phyloP scores from a whole-genome alignment of 139 green algal genomes.

The Chlamydomonas applanata region DNA sequence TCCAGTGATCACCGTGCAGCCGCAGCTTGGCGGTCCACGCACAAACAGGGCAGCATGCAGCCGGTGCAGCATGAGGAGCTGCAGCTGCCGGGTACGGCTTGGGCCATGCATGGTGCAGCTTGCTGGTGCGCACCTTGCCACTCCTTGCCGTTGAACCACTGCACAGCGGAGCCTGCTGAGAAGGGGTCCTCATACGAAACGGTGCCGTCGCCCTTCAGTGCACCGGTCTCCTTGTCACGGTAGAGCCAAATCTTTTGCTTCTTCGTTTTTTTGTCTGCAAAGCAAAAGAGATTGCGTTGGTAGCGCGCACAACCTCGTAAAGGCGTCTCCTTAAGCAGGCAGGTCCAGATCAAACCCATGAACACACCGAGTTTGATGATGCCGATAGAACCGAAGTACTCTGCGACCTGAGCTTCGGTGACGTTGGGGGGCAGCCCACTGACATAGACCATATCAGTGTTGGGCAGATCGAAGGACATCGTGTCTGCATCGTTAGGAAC shows the following conservation, averaged over 20 bases:
- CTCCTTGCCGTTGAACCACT: slow-evolving; percentile 88
- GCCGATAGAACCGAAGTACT: slow-evolving; percentile 81
- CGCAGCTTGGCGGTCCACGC: too few relatives aligned
- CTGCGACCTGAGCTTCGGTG: slow-evolving; percentile 65
- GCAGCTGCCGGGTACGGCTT: too few relatives aligned
- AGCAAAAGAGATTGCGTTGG: too few relatives aligned
- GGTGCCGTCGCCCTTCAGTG: slow-evolving; percentile 81
- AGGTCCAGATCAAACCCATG: slow-evolving; percentile 56
- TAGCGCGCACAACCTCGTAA: too few relatives aligned
- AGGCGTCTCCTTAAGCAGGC: too few relatives aligned
- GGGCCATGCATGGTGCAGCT: too few relatives aligned
- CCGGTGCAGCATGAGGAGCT: too few relatives aligned
- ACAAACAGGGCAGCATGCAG: slow-evolving; percentile 4
- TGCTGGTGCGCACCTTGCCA: slow-evolving; percentile 75
- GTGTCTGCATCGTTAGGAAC: slow-evolving; percentile 49
- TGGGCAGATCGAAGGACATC: slow-evolving; percentile 59
- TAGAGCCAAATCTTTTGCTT: slow-evolving; percentile 64
- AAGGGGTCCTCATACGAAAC: slow-evolving; percentile 69
- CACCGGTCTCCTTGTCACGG: slow-evolving; percentile 69
- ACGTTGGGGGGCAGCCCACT: slow-evolving; percentile 54
- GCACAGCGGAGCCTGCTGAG: slow-evolving; percentile 65
- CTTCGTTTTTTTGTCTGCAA: slow-evolving; percentile 69
- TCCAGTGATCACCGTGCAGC: too few relatives aligned
- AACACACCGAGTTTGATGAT: slow-evolving; percentile 23
- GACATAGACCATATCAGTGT: slow-evolving; percentile 71